A percentile compares a stretch with the other conserved stretches of the same genome.
phyloP scores from a whole-genome alignment of 2,329 filamentous ascomycete species.

The Lachnellula subtilissima region DNA sequence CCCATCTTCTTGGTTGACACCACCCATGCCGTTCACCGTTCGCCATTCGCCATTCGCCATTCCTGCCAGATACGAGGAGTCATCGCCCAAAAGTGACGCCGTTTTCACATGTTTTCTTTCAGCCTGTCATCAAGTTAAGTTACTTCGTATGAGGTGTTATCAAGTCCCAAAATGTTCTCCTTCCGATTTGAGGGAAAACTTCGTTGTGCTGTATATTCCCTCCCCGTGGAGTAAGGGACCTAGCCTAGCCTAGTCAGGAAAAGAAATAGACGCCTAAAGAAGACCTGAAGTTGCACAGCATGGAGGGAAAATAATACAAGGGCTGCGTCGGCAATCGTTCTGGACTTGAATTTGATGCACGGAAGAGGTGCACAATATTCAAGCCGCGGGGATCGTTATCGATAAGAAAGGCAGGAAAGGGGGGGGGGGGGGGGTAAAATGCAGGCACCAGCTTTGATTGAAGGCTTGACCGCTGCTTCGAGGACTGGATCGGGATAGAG shows the following conservation, averaged over 20 bases:
- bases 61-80: slow-evolving; percentile 13
- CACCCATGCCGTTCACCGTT: slow-evolving; percentile 3
- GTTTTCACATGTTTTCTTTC: slow-evolving; percentile 14
- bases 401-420: background rate
- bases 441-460: background rate
- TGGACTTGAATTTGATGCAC: background rate
- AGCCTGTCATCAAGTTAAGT: background rate
- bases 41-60: slow-evolving; percentile 1
- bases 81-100: slow-evolving; percentile 3
- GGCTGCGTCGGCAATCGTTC: background rate
- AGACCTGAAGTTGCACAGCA: no score
- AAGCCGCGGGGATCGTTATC: background rate
- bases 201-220: background rate
- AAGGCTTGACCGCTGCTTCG: slow-evolving; percentile 1
- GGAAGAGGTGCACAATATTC: background rate
- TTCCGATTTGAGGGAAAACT: slow-evolving; percentile 6
- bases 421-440: background rate
- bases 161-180: background rate
- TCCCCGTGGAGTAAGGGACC: background rate
- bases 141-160: background rate
- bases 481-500: background rate
- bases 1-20: slow-evolving; percentile 6
- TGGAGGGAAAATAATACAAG: background rate
- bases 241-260: no score
- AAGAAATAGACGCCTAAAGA: no score